A percentile compares a stretch with the other conserved stretches of the same genome.
phyloP scores from a whole-genome alignment of 176 grass and related monocot species.

The Oryza rufipogon region DNA sequence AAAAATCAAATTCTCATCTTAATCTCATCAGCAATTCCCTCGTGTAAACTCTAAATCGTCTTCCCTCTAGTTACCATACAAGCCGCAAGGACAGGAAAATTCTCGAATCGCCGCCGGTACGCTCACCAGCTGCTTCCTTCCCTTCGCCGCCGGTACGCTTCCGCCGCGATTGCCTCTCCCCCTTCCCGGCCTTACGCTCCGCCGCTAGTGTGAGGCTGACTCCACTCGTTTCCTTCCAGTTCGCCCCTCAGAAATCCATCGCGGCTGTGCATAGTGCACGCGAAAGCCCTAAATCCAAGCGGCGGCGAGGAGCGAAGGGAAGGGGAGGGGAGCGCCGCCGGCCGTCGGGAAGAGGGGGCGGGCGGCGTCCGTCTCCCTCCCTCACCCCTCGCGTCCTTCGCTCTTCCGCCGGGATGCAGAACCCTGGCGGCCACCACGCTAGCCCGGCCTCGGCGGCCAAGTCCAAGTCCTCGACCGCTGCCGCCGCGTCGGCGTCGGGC shows the following conservation, averaged over 20 bases:
- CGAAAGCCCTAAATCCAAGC: not conserved
- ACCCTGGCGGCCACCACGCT: conserved; percentile 38
- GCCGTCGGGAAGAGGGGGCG: not conserved
- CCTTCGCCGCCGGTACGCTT: not conserved
- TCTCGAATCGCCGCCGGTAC: too few species aligned
- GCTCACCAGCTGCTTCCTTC: not conserved
- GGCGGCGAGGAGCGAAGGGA: not conserved
- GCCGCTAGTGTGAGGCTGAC: not conserved
- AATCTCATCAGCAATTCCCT: too few species aligned
- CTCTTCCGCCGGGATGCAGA: conserved; percentile 26
- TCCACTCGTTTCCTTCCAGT: not conserved
- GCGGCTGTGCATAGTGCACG: not conserved
- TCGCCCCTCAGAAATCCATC: not conserved
- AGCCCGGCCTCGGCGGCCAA: conserved; percentile 20
- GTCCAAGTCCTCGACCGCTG: conserved; percentile 40
- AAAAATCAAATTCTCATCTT: too few species aligned
- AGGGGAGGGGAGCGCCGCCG: not conserved
- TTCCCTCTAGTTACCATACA: too few species aligned
- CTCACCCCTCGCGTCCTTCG: too few species aligned
- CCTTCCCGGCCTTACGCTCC: not conserved
- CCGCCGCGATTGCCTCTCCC: too few species aligned
- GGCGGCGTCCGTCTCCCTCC: too few species aligned
- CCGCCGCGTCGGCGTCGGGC: conserved; percentile 11
- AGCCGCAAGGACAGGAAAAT: too few species aligned
- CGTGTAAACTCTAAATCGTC: too few species aligned